phyloP scores from a whole-genome alignment of 2,329 filamentous ascomycete species.

The Colletotrichum tabaci region DNA sequence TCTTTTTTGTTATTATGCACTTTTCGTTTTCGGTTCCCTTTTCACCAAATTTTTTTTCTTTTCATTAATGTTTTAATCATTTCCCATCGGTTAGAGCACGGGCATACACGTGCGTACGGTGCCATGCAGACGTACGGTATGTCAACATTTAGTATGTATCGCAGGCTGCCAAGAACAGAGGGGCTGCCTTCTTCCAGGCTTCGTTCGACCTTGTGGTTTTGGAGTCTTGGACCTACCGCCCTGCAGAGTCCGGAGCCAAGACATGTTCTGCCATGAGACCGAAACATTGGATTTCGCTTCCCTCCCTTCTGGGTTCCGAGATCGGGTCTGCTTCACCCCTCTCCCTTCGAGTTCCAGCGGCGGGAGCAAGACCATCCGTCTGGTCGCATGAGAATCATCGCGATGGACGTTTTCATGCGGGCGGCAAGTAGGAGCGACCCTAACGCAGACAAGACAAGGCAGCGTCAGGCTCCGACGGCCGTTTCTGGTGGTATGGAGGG shows the following conservation, averaged over 20 bases:
- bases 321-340: background rate
- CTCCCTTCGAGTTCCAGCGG: conserved; percentile 34
- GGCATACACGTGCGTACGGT: conserved; percentile 4
- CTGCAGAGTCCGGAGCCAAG: conserved; percentile 30
- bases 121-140: conserved; percentile 2
- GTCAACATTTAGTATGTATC: background rate
- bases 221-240: background rate
- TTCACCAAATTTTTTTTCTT: too few relatives aligned
- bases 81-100: too few relatives aligned
- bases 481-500: conserved; percentile 38
- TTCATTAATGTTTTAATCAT: too few relatives aligned
- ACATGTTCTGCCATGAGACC: conserved; percentile 25
- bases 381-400: conserved; percentile 30
- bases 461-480: conserved; percentile 39
- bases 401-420: conserved; percentile 36
- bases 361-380: conserved; percentile 35
- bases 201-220: conserved; percentile 7
- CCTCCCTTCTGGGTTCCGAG: background rate
- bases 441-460: conserved; percentile 31
- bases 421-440: conserved; percentile 20
- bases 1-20: conserved; percentile 5
- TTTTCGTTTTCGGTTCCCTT: too few relatives aligned
- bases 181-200: conserved; percentile 19
- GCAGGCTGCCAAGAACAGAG: conserved; percentile 27
- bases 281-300: conserved; percentile 6